Percentiles rank a stretch among this genome's conserved stretches.
Evolutionary conservation across 176 grass and related monocot species (phyloP).

Genomic region (Oryza longistaminata): DNA sequence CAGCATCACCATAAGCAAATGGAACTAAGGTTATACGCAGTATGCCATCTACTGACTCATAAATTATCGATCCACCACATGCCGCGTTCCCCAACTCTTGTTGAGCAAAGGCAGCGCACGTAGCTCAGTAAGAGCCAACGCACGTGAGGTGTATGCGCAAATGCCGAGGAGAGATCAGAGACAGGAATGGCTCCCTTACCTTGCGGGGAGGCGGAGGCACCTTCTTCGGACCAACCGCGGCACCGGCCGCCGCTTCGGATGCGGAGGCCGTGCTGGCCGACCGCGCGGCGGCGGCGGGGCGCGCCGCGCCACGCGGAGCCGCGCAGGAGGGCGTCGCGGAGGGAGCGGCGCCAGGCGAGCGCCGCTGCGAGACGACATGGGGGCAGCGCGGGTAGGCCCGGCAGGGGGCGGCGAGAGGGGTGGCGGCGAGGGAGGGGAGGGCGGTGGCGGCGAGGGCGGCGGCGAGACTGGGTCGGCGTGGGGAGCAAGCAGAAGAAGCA

Average conservation of each 20-base stretch:
- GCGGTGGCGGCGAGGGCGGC: not conserved
- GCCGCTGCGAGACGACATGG: conserved; percentile 33
- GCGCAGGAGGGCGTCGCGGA: conserved; percentile 43
- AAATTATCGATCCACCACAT: not conserved
- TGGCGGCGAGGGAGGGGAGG: not conserved
- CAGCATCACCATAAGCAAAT: not conserved
- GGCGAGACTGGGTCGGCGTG: conserved; percentile 2
- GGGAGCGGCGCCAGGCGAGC: conserved; percentile 54
- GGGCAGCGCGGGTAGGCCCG: not conserved
- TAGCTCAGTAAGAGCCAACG: not conserved
- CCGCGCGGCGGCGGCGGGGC: conserved; percentile 14
- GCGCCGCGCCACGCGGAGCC: conserved; percentile 23
- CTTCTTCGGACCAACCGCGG: conserved; percentile 37
- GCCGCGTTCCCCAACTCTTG: not conserved
- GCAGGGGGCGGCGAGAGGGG: not conserved
- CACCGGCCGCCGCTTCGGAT: conserved; percentile 16
- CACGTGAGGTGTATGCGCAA: conserved; percentile 48
- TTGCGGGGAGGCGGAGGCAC: conserved; percentile 65
- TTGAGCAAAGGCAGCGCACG: not conserved
- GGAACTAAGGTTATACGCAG: not conserved
- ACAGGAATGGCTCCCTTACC: conserved; percentile 21
- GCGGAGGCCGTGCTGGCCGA: conserved; percentile 31
- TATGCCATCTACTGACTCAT: not conserved
- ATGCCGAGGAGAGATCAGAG: conserved; percentile 22
- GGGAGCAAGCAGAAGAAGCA: conserved; percentile 16